phyloP scores from a whole-genome alignment of 2,329 filamentous ascomycete species.

The Scytalidium sp. region DNA sequence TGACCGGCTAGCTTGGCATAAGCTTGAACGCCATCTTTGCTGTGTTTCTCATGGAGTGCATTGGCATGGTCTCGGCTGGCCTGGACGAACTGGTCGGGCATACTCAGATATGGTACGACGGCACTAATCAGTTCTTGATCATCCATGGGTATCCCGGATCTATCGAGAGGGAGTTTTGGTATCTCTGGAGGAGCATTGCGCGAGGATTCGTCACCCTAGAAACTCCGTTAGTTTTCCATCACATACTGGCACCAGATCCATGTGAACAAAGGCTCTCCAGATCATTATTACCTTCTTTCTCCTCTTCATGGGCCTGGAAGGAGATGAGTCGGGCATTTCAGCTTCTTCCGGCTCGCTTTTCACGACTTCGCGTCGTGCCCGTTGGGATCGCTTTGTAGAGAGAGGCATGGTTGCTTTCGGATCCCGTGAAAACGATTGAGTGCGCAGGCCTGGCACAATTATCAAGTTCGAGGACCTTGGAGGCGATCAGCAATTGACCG shows the following conservation, averaged over 20 bases:
- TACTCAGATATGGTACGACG: slow-evolving; percentile 19
- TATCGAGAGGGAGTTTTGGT: slow-evolving; percentile 37
- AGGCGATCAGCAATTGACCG: not conserved
- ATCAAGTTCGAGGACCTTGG: not conserved
- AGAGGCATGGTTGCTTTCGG: slow-evolving; percentile 31
- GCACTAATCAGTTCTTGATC: slow-evolving; percentile 44
- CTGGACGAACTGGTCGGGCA: slow-evolving; percentile 44
- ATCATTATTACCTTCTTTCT: slow-evolving; percentile 52
- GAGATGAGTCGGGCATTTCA: slow-evolving; percentile 44
- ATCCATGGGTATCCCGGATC: slow-evolving; percentile 31
- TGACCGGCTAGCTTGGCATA: slow-evolving; percentile 80
- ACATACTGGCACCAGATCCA: not conserved
- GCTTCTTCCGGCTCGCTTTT: slow-evolving; percentile 14
- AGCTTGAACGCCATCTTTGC: slow-evolving; percentile 61
- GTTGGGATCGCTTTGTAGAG: slow-evolving; percentile 35
- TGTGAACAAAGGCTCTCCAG: not conserved
- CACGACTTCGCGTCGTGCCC: slow-evolving; percentile 31
- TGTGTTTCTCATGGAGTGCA: slow-evolving; percentile 57
- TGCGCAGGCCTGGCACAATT: not conserved
- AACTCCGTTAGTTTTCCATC: not conserved
- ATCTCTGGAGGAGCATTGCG: slow-evolving; percentile 26
- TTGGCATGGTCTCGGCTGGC: slow-evolving; percentile 63
- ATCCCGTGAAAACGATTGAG: not conserved
- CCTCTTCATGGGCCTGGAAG: slow-evolving; percentile 60
- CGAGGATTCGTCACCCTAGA: slow-evolving; percentile 32